phyloP scores from a whole-genome alignment of 495 filamentous ascomycete species.

The Xylaria telfairii region DNA sequence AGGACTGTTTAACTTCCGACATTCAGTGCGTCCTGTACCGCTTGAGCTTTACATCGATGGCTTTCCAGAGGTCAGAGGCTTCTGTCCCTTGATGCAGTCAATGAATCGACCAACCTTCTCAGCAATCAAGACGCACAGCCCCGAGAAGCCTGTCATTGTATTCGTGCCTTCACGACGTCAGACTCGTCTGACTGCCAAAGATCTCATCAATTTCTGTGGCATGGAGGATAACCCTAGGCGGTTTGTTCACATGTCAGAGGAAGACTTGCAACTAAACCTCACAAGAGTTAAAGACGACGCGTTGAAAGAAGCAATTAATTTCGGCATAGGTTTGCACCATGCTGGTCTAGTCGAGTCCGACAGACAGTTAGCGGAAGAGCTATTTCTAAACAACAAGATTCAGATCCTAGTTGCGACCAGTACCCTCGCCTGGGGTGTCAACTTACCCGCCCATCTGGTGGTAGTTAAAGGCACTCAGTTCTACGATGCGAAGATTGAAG shows the following conservation, averaged over 20 bases:
- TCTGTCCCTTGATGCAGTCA: conserved; percentile 97
- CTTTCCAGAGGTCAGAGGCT: conserved; percentile 92
- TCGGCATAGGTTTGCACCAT: conserved; percentile 97
- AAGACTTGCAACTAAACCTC: conserved; percentile 86
- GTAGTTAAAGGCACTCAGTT: conserved; percentile 98
- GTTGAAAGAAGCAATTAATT: conserved; percentile 87
- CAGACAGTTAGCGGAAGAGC: conserved; percentile 85
- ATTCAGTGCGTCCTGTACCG: conserved; percentile 96
- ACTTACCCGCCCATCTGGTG: conserved; percentile 94
- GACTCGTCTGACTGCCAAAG: conserved; percentile 91
- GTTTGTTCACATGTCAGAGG: conserved; percentile 92
- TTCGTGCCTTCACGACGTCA: conserved; percentile 97
- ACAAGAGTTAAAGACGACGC: conserved; percentile 89
- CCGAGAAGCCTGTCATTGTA: conserved; percentile 96
- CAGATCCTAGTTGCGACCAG: conserved; percentile 96
- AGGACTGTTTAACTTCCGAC: conserved; percentile 95
- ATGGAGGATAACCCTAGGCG: conserved; percentile 97
- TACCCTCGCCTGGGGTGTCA: conserved; percentile 98
- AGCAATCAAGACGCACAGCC: conserved; percentile 93
- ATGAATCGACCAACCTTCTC: conserved; percentile 99
- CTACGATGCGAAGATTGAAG: conserved; percentile 97
- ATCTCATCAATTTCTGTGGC: conserved; percentile 95
- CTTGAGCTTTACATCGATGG: conserved; percentile 97
- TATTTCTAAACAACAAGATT: conserved; percentile 97
- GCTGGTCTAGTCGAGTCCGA: conserved; percentile 96